Base-by-base conservation (phyloP, 345 rosid species). In the Gynandropsis gynandra region DNA sequence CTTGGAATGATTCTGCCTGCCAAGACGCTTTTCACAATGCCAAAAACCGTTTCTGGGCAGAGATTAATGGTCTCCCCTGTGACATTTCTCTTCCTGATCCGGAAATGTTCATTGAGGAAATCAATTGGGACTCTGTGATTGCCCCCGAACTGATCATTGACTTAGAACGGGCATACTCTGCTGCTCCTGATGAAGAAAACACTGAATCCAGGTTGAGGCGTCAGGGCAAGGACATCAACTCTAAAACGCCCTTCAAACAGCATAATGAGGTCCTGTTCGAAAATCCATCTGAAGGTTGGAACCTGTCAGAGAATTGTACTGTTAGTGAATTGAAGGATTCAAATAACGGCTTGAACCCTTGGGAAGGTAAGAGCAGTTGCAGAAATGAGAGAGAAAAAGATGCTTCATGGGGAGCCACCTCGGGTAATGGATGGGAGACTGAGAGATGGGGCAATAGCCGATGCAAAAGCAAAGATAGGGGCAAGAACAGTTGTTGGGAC, bases 1-100 rank as follows among this genome's bases (percentile, higher is more conserved):
- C 72, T 46, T 89, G 90, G 95, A 68, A 89, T 61, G 96, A 83
- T 54, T 78, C 82, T 11, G 96, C 95, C 8, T 83, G 82, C 13
- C 61, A 77, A 74, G 89, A 84, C 67, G 92, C 96, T 49, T 87
- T 90, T 59, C 79, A 63, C 31, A 72, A 55, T 62, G 85, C 87
- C 24, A 87, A 87, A 70, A 61, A 46, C 1, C 80, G 83, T 14
- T 87, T 75, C 61, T 84, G 95, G 96, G 87, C 80, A 1, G 56
- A 66, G 61, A 62, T 77, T 39, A 77, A 80, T 69, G 80, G 78
- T 36, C 38, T 66, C 3, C 70, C 60, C 10, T 80, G 66, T 63
- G 74, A 72, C 67, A 56, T 72, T 24, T 61, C 80, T 52, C 60
- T 57, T 19, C 95, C 92, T 16, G 81, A 90, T 76, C 89, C 85